phyloP scores from a whole-genome alignment of 768 basidiomycete species.

The Lepiota brunneoincarnata region DNA sequence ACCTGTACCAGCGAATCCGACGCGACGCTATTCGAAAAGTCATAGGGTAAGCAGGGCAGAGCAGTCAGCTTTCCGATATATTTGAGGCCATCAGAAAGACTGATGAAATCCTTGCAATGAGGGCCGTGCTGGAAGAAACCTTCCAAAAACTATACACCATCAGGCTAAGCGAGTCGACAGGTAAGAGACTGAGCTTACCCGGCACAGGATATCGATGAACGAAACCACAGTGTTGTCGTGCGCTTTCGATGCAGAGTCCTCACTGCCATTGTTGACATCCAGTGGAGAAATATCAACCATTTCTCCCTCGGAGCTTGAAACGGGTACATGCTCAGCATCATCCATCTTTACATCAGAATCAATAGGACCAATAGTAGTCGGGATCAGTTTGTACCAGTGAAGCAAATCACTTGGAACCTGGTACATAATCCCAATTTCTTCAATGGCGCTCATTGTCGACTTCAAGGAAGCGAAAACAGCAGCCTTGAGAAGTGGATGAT shows the following conservation, averaged over 20 bases:
- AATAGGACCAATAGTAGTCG: constrained; percentile 22
- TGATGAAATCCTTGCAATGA: constrained; percentile 89
- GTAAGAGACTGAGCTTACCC: constrained; percentile 43
- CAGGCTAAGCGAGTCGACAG: background rate
- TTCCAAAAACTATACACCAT: constrained; percentile 72
- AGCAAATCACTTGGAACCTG: constrained; percentile 52
- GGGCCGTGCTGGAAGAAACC: constrained; percentile 91
- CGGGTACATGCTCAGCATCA: constrained; percentile 29
- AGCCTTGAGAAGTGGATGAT: constrained; percentile 86
- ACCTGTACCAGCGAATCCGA: constrained; percentile 88
- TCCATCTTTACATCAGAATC: constrained; percentile 48
- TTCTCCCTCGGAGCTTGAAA: constrained; percentile 17
- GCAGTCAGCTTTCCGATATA: constrained; percentile 74
- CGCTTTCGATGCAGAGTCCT: constrained; percentile 34
- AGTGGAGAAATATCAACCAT: constrained; percentile 15
- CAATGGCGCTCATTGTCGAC: constrained; percentile 66
- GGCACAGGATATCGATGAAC: constrained; percentile 75
- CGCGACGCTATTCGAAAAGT: constrained; percentile 80
- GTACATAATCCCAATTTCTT: constrained; percentile 66
- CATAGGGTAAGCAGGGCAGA: constrained; percentile 85
- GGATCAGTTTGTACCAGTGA: constrained; percentile 63
- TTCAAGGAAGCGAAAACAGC: constrained; percentile 78
- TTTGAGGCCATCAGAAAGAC: constrained; percentile 67
- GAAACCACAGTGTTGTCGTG: constrained; percentile 78
- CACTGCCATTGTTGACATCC: constrained; percentile 21